Conservation (phyloP, 495 filamentous ascomycete species). For the Alectoria sarmentosa region DNA sequence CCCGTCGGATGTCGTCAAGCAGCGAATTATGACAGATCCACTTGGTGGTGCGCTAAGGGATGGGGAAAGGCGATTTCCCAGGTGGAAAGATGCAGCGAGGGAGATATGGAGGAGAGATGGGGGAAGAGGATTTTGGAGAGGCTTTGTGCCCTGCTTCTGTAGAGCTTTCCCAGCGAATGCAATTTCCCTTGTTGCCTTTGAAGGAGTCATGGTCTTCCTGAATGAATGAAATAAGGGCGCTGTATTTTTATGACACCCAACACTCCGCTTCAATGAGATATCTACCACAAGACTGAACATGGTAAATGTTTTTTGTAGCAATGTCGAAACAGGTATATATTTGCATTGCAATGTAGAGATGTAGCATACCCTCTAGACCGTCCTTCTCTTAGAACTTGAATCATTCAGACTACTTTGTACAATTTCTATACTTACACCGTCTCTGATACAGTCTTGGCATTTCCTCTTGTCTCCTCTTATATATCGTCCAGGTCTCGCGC, state of each 20-base stretch:
- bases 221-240: constrained; percentile 19
- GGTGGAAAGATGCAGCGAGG: constrained; percentile 74
- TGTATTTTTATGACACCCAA: constrained; percentile 15
- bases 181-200: constrained; percentile 86
- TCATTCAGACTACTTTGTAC: too few species aligned
- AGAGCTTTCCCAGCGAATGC: constrained; percentile 96
- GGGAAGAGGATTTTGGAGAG: constrained; percentile 78
- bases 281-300: not conserved
- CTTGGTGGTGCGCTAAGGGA: constrained; percentile 64
- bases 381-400: too few species aligned
- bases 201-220: constrained; percentile 78
- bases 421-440: too few species aligned
- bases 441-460: too few species aligned
- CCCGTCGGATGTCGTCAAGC: constrained; percentile 92
- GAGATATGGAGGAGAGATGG: constrained; percentile 72
- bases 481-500: too few species aligned
- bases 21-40: constrained; percentile 93
- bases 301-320: not conserved
- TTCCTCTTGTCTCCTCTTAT: too few species aligned
- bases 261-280: constrained; percentile 12
- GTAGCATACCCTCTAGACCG: too few species aligned
- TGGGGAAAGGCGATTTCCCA: constrained; percentile 58
- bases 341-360: too few species aligned
- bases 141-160: constrained; percentile 88
- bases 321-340: too few species aligned